Conservation (phyloP, 345 rosid species). For the Eucalyptus erythrocorys region DNA sequence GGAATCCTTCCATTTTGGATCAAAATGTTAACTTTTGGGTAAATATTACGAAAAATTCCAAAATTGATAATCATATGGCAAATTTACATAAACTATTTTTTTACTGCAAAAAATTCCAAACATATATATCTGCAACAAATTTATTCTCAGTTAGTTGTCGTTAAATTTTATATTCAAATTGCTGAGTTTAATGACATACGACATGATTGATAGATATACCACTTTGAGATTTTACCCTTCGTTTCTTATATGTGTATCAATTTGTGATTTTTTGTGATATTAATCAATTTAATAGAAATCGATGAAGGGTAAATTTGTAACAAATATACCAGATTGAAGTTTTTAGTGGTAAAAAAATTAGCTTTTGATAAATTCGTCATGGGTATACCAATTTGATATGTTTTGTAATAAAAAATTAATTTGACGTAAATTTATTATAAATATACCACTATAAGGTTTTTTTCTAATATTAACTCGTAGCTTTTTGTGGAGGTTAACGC, state of each 20-base stretch:
- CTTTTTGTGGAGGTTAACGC: not conserved
- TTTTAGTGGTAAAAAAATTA: too few relatives aligned
- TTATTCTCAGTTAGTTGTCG: fast-evolving
- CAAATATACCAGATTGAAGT: fast-evolving
- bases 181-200: fast-evolving
- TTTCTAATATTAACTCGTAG: too few relatives aligned
- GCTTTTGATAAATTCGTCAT: too few relatives aligned
- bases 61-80: fast-evolving
- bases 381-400: fast-evolving
- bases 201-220: fast-evolving
- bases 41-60: too few relatives aligned
- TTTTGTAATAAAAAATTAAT: too few relatives aligned
- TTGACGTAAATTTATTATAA: too few relatives aligned
- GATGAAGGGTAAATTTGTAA: fast-evolving
- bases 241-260: fast-evolving
- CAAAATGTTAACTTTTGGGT: not conserved
- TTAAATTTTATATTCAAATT: too few relatives aligned
- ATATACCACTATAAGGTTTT: too few relatives aligned
- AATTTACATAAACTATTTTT: too few relatives aligned
- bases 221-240: fast-evolving
- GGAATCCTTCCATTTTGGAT: not conserved
- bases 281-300: too few relatives aligned
- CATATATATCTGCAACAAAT: too few relatives aligned
- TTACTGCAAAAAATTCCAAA: fast-evolving
- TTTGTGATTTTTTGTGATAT: too few relatives aligned